Base-by-base conservation (phyloP, 108 stramenopile genomes). In the Skeletonema costatum region DNA sequence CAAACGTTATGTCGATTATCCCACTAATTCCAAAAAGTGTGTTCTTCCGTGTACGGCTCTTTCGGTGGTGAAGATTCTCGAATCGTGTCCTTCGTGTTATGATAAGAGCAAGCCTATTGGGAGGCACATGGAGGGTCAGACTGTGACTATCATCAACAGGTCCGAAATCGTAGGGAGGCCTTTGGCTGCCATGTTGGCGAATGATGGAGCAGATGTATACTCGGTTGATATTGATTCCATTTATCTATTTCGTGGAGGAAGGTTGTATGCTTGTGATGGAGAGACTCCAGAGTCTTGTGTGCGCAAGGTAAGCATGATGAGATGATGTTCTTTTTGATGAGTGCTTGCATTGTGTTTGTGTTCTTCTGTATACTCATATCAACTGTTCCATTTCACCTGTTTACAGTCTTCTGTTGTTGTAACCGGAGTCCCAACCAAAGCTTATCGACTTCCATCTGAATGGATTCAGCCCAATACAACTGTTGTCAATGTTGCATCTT, bases 111-210 rank as follows among this genome's bases (percentile, higher is more conserved):
- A 86, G 60, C 79, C 91, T n/a, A 77, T 88, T 38, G 91, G 94
- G 39, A 70, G 76, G 44, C 82, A 90, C 35, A 89, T 98, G 88
- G 75, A 89, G 65, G 98, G 98, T 11, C 90, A 93, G 71, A 85
- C 85, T 32, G 87, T 96, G 8, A 94, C 97, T 7, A 89, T 99
- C 70, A 96, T 99, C 70, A 99, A 99, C 77, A 84, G 98, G 12
- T 87, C 86, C 42, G 98, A 99, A 86, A 97, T 99, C 75, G 97
- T 99, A 5, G 98, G 98, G 16, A 89, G 98, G 21, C 98, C 98
- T 2, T 80, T 99, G 66, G 98, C 96, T 5, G 98, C 98, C 66
- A 98, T 99, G 97, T 72, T 99, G 59, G 97, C 98, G 16, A 98
- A 98, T 80, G 97, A 99, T 84, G 98, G 98, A 16, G 98, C 97